phyloP scores from a whole-genome alignment of 192 early-diverging fungal species.

The Piromyces finnis region DNA sequence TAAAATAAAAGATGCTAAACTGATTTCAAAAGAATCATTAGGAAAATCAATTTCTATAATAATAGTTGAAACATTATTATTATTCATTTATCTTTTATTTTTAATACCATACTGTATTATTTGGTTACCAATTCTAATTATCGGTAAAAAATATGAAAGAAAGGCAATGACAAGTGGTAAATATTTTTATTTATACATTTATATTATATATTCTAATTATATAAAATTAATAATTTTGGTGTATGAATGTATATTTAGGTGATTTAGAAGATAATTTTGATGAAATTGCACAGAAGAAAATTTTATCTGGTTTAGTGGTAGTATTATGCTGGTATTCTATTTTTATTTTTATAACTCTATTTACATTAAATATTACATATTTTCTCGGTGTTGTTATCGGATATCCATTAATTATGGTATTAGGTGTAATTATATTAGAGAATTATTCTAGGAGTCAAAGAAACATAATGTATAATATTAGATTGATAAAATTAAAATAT shows the following conservation, averaged over 20 bases:
- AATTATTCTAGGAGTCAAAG: not conserved
- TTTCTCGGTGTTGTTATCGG: not conserved
- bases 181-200: too few relatives aligned
- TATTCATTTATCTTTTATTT: not conserved
- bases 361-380: not conserved
- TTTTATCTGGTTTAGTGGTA: not conserved
- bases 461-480: not conserved
- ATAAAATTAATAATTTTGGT: too few relatives aligned
- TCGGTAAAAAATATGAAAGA: not conserved
- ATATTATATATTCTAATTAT: too few relatives aligned
- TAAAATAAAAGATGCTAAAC: not conserved
- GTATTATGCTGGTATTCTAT: not conserved
- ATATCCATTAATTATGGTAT: not conserved
- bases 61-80: not conserved
- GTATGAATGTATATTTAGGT: not conserved
- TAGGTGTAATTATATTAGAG: not conserved
- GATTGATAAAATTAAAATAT: not conserved
- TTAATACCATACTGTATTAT: not conserved
- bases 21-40: not conserved
- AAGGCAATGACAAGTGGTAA: not conserved
- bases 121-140: not conserved
- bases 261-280: not conserved
- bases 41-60: not conserved
- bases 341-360: not conserved
- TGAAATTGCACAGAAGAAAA: not conserved